phyloP scores from a whole-genome alignment of 2,329 filamentous ascomycete genomes.

The Paraphoma sp. region DNA sequence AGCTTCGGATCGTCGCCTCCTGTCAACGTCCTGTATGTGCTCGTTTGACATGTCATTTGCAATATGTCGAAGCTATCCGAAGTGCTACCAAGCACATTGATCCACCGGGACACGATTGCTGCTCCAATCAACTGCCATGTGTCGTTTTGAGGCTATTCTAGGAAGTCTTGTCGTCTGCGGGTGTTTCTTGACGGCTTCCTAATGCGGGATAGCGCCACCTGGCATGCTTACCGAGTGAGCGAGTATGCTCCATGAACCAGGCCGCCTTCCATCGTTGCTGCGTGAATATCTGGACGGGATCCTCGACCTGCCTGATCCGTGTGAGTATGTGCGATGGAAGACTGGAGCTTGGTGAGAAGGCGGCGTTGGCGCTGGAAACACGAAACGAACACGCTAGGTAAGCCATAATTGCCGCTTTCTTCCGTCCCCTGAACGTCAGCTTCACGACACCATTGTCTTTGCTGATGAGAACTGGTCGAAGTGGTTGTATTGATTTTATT shows the following conservation, averaged over 20 bases:
- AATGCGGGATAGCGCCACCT: constrained; percentile 2
- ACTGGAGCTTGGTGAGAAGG: not conserved
- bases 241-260: constrained; percentile 1
- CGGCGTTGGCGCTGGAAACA: not conserved
- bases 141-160: not conserved
- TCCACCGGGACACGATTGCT: not conserved
- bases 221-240: constrained; percentile 1
- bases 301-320: not conserved
- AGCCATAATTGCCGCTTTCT: not conserved
- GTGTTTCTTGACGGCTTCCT: constrained; percentile 14
- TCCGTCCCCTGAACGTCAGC: not conserved
- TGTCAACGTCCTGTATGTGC: not conserved
- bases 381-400: not conserved
- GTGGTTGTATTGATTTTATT: too few species aligned
- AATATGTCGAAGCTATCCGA: not conserved
- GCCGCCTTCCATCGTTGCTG: not conserved
- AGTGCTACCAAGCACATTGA: constrained; percentile 7
- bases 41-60: constrained; percentile 1
- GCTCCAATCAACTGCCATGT: not conserved
- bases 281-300: not conserved
- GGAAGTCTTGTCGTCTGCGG: constrained; percentile 4
- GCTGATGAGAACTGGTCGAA: too few species aligned
- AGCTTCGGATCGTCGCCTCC: not conserved
- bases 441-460: too few species aligned
- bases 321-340: not conserved